Conservation (phyloP, 2,329 filamentous ascomycete species). For the Rhynchosporium secalis region DNA sequence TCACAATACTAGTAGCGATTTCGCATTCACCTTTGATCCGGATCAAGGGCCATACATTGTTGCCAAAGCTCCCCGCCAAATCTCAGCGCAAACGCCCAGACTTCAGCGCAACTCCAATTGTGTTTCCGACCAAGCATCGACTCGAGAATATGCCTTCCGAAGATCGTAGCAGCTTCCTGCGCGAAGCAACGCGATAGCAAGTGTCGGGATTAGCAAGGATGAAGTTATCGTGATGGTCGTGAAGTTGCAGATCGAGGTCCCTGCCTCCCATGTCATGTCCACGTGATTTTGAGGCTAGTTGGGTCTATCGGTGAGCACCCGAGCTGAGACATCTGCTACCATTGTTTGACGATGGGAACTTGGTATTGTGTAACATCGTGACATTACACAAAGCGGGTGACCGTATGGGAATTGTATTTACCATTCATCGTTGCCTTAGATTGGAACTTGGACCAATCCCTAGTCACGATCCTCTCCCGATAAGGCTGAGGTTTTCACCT, state of each 20-base stretch:
- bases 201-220: background rate
- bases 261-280: background rate
- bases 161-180: background rate
- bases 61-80: slow-evolving; percentile 14
- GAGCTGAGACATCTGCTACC: background rate
- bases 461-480: no score
- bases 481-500: no score
- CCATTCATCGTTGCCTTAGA: no score
- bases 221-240: background rate
- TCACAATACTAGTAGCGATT: background rate
- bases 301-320: background rate
- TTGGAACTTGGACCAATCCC: no score
- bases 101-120: slow-evolving; percentile 5
- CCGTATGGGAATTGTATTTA: no score
- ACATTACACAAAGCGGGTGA: no score
- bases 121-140: slow-evolving; percentile 12
- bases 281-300: background rate
- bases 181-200: background rate
- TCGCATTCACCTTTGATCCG: slow-evolving; percentile 9
- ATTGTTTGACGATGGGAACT: no score
- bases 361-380: no score
- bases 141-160: background rate
- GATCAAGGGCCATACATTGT: slow-evolving; percentile 20
- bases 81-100: slow-evolving; percentile 18
- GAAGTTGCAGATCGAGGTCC: slow-evolving; percentile 7